A percentile compares a stretch with the other conserved stretches of the same genome.
Conservation (phyloP, 139 green algal genomes). For the Haematococcus sp. region DNA sequence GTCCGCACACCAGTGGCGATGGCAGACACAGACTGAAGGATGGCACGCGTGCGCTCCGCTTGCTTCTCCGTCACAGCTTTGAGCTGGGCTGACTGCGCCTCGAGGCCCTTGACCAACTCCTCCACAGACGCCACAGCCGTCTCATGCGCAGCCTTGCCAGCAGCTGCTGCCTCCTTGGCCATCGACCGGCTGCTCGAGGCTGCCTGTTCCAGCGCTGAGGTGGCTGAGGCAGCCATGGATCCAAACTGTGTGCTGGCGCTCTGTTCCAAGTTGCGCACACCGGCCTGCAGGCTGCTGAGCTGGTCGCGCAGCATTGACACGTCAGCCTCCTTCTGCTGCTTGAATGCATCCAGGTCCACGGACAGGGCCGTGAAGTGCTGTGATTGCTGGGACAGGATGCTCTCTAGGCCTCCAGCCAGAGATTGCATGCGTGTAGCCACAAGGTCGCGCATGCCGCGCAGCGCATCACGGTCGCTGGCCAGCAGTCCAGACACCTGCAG, state of each 20-base stretch:
- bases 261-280: slow-evolving; percentile 26
- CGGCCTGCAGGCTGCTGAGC: slow-evolving; percentile 39
- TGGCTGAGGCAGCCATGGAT: background rate
- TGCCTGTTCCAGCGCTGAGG: slow-evolving; percentile 6
- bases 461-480: slow-evolving; percentile 19
- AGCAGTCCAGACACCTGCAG: slow-evolving; percentile 21
- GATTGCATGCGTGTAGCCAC: slow-evolving; percentile 13
- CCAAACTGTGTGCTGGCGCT: background rate
- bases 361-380: slow-evolving; percentile 12
- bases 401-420: slow-evolving; percentile 13
- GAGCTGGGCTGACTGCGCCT: slow-evolving; percentile 32
- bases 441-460: slow-evolving; percentile 11
- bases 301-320: slow-evolving; percentile 38
- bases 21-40: slow-evolving; percentile 3
- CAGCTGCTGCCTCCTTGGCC: background rate
- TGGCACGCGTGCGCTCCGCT: background rate
- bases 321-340: slow-evolving; percentile 21
- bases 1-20: background rate
- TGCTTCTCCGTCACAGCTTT: slow-evolving; percentile 34
- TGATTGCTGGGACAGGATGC: background rate
- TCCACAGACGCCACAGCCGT: slow-evolving; percentile 18
- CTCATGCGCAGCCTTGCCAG: slow-evolving; percentile 3
- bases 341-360: slow-evolving; percentile 15
- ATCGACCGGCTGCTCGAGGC: background rate
- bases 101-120: slow-evolving; percentile 19